phyloP scores from a whole-genome alignment of 1,284 basidiomycete species.

The Ustilago xerochloae region DNA sequence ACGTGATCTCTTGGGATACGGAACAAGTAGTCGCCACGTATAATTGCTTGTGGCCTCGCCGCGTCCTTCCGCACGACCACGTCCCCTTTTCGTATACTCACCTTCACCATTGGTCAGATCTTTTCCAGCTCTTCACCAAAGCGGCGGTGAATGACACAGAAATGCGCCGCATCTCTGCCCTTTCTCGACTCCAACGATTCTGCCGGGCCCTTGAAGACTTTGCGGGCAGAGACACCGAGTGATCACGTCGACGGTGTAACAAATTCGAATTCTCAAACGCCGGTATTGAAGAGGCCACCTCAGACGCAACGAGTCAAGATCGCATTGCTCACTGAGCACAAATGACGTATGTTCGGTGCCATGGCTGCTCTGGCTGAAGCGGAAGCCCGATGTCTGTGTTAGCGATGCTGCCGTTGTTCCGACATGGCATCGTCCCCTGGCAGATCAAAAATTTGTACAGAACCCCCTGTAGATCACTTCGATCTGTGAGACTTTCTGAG shows the following conservation, averaged over 20 bases:
- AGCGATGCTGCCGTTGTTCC: background rate
- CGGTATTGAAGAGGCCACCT: too few species aligned
- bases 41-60: too few species aligned
- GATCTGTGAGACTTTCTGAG: too few species aligned
- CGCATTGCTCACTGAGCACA: background rate
- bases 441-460: too few species aligned
- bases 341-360: background rate
- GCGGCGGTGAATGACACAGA: too few species aligned
- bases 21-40: background rate
- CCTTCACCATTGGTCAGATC: too few species aligned
- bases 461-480: too few species aligned
- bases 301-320: too few species aligned
- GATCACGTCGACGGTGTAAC: background rate
- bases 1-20: constrained; percentile 17
- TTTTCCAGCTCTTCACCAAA: constrained; percentile 3
- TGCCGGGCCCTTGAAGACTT: background rate
- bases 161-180: background rate
- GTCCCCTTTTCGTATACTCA: background rate
- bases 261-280: background rate
- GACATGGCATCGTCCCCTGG: background rate
- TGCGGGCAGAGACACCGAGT: background rate
- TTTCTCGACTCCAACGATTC: background rate
- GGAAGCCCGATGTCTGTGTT: background rate
- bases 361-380: background rate
- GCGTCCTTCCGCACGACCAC: constrained; percentile 12